Evolutionary conservation across 2,329 filamentous ascomycete genomes (phyloP).

Genomic region (Tolypocladium tundrense): DNA sequence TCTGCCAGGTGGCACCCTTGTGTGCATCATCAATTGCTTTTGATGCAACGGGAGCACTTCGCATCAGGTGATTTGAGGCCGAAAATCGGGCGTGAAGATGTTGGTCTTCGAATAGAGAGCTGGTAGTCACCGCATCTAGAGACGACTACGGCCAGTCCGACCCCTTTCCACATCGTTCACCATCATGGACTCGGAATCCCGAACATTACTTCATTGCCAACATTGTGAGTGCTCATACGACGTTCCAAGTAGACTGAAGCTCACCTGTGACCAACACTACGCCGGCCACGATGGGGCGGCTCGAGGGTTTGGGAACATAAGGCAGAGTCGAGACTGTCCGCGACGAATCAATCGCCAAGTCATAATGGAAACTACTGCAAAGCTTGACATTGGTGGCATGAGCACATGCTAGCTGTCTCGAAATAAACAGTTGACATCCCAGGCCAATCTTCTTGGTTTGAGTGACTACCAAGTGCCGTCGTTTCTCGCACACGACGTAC

Average conservation of each 20-base stretch:
- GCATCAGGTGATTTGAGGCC: background rate
- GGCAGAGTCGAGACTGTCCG: background rate
- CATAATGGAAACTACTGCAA: background rate
- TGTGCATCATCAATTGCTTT: background rate
- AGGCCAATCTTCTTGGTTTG: background rate
- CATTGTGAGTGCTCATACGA: too few species aligned
- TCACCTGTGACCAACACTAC: too few species aligned
- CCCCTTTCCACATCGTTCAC: too few species aligned
- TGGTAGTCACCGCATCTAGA: background rate
- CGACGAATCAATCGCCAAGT: background rate
- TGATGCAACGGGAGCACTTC: background rate
- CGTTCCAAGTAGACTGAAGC: too few species aligned
- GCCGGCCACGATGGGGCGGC: too few species aligned
- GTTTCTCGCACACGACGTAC: background rate
- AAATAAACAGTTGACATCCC: background rate
- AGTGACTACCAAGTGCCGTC: background rate
- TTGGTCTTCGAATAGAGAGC: background rate
- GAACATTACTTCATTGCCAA: too few species aligned
- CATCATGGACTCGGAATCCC: too few species aligned
- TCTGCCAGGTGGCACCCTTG: background rate
- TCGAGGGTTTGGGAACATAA: too few species aligned
- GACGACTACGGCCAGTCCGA: too few species aligned
- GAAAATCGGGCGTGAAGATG: background rate
- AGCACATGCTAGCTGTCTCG: background rate
- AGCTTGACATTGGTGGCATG: background rate